Conservation (phyloP, 495 filamentous ascomycete species). For the Aspergillus wentii region DNA sequence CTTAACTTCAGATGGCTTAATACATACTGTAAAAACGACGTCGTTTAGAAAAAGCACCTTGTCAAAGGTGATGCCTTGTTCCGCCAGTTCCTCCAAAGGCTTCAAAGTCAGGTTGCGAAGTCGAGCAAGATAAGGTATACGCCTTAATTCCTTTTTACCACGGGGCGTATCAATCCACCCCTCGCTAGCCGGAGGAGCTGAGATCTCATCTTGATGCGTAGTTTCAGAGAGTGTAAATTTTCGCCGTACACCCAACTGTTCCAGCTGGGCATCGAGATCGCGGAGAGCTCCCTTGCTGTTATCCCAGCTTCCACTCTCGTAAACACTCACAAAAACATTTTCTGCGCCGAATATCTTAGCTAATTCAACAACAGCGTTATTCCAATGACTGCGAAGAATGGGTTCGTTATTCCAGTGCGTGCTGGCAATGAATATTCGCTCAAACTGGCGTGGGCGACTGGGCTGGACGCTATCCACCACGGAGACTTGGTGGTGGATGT, state of each 20-base stretch:
- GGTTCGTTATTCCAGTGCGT: constrained; percentile 67
- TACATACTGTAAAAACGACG: constrained; percentile 64
- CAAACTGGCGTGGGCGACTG: no score
- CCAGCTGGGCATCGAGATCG: constrained; percentile 54
- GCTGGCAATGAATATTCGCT: constrained; percentile 61
- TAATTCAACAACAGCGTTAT: constrained; percentile 51
- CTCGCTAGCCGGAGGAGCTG: constrained; percentile 22
- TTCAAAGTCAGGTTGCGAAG: constrained; percentile 55
- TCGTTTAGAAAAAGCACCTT: constrained; percentile 71
- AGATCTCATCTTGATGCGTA: constrained; percentile 52
- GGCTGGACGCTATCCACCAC: no score
- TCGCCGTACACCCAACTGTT: constrained; percentile 43
- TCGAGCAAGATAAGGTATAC: constrained; percentile 65
- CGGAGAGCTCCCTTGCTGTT: constrained; percentile 58
- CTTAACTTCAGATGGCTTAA: not conserved
- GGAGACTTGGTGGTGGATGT: not conserved
- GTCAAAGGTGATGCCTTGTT: constrained; percentile 53
- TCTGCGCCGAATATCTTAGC: constrained; percentile 50
- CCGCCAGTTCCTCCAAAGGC: constrained; percentile 39
- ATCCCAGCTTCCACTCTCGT: constrained; percentile 71
- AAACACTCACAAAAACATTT: constrained; percentile 68
- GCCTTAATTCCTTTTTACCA: constrained; percentile 50
- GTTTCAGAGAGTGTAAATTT: constrained; percentile 49
- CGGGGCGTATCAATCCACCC: constrained; percentile 56
- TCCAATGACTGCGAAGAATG: constrained; percentile 61